A percentile compares a stretch with the other conserved stretches of the same genome.
phyloP scores from a whole-genome alignment of 2,329 filamentous ascomycete genomes.

The Penicillium sp. region DNA sequence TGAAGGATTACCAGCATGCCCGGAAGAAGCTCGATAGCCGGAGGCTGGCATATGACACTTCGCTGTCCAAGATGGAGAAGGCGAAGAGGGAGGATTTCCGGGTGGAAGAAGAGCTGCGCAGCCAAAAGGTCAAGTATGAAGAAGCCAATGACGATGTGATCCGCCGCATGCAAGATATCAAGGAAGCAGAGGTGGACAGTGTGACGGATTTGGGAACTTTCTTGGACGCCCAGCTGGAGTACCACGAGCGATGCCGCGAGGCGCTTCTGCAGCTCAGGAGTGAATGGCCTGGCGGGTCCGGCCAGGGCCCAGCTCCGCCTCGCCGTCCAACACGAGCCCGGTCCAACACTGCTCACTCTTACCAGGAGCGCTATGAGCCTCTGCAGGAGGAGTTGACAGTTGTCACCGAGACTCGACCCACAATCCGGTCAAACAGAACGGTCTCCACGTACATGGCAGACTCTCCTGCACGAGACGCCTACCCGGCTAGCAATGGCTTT shows the following conservation, averaged over 20 bases:
- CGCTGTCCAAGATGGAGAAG: conserved; percentile 88
- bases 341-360: conserved; percentile 69
- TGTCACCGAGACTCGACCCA: conserved; percentile 57
- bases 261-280: conserved; percentile 73
- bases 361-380: conserved; percentile 63
- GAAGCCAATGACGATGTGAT: conserved; percentile 91
- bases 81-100: conserved; percentile 92
- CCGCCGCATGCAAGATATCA: conserved; percentile 94
- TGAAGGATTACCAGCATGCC: conserved; percentile 95
- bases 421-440: conserved; percentile 57
- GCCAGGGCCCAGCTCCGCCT: conserved; percentile 34
- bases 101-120: conserved; percentile 87
- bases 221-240: conserved; percentile 86
- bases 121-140: conserved; percentile 94
- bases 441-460: conserved; percentile 44
- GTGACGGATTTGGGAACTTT: conserved; percentile 80
- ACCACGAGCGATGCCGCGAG: conserved; percentile 88
- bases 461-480: conserved; percentile 49
- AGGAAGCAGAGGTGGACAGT: conserved; percentile 85
- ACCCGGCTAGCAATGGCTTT: conserved; percentile 49
- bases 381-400: conserved; percentile 61
- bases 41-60: conserved; percentile 88
- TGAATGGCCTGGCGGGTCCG: conserved; percentile 68
- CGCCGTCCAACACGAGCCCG: conserved; percentile 61
- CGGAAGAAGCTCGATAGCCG: conserved; percentile 94